Evolutionary conservation across 2,329 filamentous ascomycete genomes (phyloP).

Genomic region (Colletotrichum sp.): DNA sequence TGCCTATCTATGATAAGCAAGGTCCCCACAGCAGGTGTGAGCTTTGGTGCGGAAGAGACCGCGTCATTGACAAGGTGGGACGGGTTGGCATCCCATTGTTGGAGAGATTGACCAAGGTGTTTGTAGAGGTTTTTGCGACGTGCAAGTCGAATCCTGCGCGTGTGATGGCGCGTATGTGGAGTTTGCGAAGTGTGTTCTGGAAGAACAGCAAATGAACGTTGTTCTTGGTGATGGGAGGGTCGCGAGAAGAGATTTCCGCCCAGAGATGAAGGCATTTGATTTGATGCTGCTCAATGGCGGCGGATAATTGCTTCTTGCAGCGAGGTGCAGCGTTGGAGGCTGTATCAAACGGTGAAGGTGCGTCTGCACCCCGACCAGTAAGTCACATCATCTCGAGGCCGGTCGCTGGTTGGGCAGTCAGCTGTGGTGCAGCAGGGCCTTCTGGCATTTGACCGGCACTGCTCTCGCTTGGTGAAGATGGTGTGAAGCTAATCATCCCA

Average conservation of each 20-base stretch:
- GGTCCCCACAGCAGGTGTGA: neutral
- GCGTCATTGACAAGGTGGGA: conserved; percentile 23
- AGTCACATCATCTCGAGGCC: neutral
- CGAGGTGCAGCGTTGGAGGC: conserved; percentile 4
- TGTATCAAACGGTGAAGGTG: neutral
- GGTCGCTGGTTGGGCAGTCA: neutral
- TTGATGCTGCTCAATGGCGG: neutral
- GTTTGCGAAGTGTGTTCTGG: neutral
- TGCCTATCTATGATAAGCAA: neutral
- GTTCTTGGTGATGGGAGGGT: neutral
- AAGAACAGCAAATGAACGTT: neutral
- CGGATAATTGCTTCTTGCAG: neutral
- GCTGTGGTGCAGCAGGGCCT: neutral
- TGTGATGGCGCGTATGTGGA: neutral
- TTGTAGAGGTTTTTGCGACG: neutral
- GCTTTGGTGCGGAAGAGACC: neutral
- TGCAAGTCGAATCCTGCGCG: neutral
- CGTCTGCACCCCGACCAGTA: neutral
- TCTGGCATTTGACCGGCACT: conserved; percentile 14
- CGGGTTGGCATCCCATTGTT: neutral
- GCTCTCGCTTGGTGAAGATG: conserved; percentile 4
- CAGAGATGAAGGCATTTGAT: neutral
- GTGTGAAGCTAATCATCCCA: conserved; percentile 11
- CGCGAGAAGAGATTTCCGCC: neutral
- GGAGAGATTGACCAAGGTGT: neutral